phyloP scores from a whole-genome alignment of 352 stramenopile genomes.

The Phytophthora pinifolia region DNA sequence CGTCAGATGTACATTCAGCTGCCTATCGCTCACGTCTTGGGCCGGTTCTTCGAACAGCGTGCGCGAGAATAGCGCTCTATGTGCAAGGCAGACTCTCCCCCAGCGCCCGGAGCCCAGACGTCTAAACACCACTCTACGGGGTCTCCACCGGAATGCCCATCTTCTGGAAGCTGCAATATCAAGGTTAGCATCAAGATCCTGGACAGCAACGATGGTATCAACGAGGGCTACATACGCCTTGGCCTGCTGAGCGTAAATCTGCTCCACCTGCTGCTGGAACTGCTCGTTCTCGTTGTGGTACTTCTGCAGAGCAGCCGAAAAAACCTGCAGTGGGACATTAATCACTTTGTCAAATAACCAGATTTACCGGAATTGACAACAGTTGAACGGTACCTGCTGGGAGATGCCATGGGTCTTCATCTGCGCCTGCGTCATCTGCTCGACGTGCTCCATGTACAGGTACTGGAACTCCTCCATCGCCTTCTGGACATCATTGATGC shows the following conservation, averaged over 20 bases:
- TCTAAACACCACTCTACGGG: conserved; percentile 27
- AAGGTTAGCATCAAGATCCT: too few relatives aligned
- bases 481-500: conserved; percentile 66
- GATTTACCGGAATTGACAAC: not conserved
- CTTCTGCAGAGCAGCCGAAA: conserved; percentile 58
- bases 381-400: conserved; percentile 41
- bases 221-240: conserved; percentile 48
- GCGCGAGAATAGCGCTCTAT: conserved; percentile 2
- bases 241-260: conserved; percentile 69
- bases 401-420: conserved; percentile 70
- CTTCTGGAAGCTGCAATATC: conserved; percentile 55
- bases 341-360: not conserved
- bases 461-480: conserved; percentile 81
- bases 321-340: conserved; percentile 34
- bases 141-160: conserved; percentile 65
- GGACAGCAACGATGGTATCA: not conserved
- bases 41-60: conserved; percentile 8
- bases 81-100: conserved; percentile 15
- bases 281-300: conserved; percentile 57
- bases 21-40: not conserved
- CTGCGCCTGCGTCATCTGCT: conserved; percentile 63
- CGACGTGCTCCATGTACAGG: conserved; percentile 74
- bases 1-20: conserved; percentile 13
- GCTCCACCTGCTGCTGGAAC: conserved; percentile 71
- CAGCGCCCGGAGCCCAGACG: conserved; percentile 5